These are phyloP conservation scores for Zymoseptoria crescenta DNA, from an alignment of 2,329 filamentous ascomycete species.

Conservation along the genomic window DNA sequence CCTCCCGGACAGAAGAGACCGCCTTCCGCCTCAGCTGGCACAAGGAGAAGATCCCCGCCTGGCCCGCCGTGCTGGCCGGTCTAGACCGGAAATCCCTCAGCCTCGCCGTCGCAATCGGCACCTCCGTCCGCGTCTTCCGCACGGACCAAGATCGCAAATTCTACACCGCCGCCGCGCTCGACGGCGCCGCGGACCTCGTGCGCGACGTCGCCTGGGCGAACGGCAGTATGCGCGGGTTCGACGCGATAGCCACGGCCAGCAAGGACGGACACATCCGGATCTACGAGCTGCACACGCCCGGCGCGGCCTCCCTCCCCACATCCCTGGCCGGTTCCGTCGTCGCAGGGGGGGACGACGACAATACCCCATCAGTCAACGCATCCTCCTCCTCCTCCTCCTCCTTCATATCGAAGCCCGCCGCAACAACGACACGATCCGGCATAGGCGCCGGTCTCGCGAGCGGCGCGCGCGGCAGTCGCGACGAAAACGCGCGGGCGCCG, in stretches of 20 bases:
- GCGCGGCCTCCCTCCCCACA: conserved; percentile 22
- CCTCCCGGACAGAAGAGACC: conserved; percentile 73
- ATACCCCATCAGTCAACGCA: conserved; percentile 7
- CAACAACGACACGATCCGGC: conserved; percentile 32
- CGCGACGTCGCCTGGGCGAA: conserved; percentile 89
- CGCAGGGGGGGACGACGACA: neutral
- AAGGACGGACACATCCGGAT: conserved; percentile 86
- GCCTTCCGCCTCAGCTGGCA: conserved; percentile 83
- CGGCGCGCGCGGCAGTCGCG: conserved; percentile 42
- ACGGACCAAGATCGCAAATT: conserved; percentile 70
- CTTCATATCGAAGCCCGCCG: conserved; percentile 7
- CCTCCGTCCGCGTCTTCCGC: conserved; percentile 73
- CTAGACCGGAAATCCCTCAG: conserved; percentile 70
- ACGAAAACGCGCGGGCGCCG: conserved; percentile 47
- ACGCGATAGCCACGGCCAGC: conserved; percentile 83
- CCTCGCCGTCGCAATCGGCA: conserved; percentile 79
- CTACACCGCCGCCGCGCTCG: conserved; percentile 72
- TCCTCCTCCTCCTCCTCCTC: too few relatives aligned
- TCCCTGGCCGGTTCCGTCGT: conserved; percentile 12
- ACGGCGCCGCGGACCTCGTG: conserved; percentile 62
- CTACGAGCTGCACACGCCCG: conserved; percentile 65
- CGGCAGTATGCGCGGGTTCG: conserved; percentile 81
- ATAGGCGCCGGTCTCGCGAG: conserved; percentile 48
- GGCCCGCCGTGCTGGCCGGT: conserved; percentile 69
- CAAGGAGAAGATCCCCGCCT: conserved; percentile 75